phyloP scores from a whole-genome alignment of 202 grass and related monocot species.

The Bolboschoenoplectus hybrid region DNA sequence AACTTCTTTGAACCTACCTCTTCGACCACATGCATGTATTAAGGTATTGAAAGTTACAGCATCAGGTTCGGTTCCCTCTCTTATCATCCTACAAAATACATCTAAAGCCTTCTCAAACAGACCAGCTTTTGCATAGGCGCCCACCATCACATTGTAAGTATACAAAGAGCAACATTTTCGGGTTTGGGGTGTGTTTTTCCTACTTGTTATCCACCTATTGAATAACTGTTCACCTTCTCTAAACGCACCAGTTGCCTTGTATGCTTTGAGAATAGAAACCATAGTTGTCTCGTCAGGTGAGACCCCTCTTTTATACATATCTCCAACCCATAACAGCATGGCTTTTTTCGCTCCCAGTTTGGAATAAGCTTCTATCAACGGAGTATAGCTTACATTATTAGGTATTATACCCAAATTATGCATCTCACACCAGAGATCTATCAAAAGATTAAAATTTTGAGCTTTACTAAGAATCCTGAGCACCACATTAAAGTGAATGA shows the following conservation, averaged over 20 bases:
- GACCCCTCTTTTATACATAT: slow-evolving; percentile 86
- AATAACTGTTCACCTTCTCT: slow-evolving; percentile 62
- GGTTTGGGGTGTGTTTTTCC: slow-evolving; percentile 27
- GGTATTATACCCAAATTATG: slow-evolving; percentile 51
- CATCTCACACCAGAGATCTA: slow-evolving; percentile 71
- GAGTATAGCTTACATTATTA: slow-evolving; percentile 66
- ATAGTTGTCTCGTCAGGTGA: slow-evolving; percentile 73
- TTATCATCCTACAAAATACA: slow-evolving; percentile 73
- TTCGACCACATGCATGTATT: slow-evolving; percentile 66
- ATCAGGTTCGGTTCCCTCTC: slow-evolving; percentile 59
- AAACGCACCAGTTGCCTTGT: slow-evolving; percentile 74
- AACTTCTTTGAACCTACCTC: slow-evolving; percentile 52
- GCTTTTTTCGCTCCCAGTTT: slow-evolving; percentile 50
- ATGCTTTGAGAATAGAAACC: slow-evolving; percentile 63
- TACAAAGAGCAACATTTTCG: slow-evolving; percentile 57
- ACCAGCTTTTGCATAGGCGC: slow-evolving; percentile 74
- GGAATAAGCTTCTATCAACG: slow-evolving; percentile 71
- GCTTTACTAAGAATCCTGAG: slow-evolving; percentile 52
- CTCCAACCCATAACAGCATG: slow-evolving; percentile 61
- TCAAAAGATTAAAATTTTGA: slow-evolving; percentile 62
- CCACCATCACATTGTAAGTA: slow-evolving; percentile 85
- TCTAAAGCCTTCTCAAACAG: slow-evolving; percentile 72
- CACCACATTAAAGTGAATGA: slow-evolving; percentile 89
- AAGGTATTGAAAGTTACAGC: slow-evolving; percentile 85
- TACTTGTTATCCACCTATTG: slow-evolving; percentile 49